Evolutionary conservation across 2,329 filamentous ascomycete genomes (phyloP).

Genomic region (Colletotrichum sp.): DNA sequence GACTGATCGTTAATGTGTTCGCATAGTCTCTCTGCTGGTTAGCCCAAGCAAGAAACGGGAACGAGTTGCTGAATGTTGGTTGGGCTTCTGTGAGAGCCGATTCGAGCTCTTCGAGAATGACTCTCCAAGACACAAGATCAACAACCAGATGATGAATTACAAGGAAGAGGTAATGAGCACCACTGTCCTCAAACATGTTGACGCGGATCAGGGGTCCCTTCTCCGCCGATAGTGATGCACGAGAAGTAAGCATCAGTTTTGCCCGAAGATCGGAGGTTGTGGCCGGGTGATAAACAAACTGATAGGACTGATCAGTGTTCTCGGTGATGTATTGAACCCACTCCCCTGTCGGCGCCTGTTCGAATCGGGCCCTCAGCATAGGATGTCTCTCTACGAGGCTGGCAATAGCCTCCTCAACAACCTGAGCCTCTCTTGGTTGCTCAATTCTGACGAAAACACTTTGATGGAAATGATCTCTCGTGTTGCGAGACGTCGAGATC

Average conservation of each 20-base stretch:
- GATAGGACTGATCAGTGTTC: neutral
- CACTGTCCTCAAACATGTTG: conserved; percentile 15
- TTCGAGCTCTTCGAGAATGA: conserved; percentile 49
- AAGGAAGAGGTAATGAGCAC: conserved; percentile 32
- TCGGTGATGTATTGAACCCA: neutral
- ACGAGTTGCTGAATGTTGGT: neutral
- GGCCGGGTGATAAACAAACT: neutral
- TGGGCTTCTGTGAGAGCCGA: neutral
- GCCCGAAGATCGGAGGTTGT: neutral
- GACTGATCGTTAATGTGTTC: neutral
- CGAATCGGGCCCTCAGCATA: conserved; percentile 8
- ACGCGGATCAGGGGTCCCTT: conserved; percentile 24
- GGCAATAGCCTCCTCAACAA: neutral
- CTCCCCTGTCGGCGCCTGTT: neutral
- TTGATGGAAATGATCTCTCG: conserved; percentile 7
- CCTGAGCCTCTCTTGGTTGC: neutral
- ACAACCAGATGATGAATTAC: conserved; percentile 43
- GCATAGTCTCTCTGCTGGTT: neutral
- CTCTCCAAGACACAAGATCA: conserved; percentile 51
- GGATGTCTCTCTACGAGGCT: neutral
- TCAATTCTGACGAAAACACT: neutral
- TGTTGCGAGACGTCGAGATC: neutral
- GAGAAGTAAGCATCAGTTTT: neutral
- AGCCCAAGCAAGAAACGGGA: neutral
- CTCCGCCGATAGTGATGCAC: neutral